Evolutionary conservation across 2,329 filamentous ascomycete genomes (phyloP), one percentile per base, ranked within the genome.

Genomic region (Leptographium wingfieldii): DNA sequence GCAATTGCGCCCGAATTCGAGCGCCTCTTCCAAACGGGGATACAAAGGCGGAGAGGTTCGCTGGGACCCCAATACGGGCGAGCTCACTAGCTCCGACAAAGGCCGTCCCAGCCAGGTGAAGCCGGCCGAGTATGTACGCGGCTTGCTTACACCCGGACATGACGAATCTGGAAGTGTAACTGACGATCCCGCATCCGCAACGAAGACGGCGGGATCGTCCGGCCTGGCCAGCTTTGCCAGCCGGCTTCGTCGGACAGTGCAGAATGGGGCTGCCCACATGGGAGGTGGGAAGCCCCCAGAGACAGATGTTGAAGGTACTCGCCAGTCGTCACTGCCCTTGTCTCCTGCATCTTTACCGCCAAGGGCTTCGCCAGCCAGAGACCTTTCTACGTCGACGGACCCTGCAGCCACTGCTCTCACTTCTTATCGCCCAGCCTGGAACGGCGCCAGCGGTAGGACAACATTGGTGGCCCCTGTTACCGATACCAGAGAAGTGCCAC

Each of bases 381-480:
- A 58, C 33, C 11, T 27, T 4, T 19, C 49, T 1, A 14, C 56
- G 5, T 33, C 63, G 3, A 64, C 63, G 2, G 71, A 72, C 65
- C 71, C 67, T 63, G 74, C 67, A 14, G 73, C 67, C 2, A 65
- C 67, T 27, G 70, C 70, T 64, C 66, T 73, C 66, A 64, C 69
- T 66, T 62, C 71, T 31, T 74, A 68, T 57, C 75, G 77, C 27
- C 82, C 84, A 5, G 77, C 84, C 60, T 91, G 88, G 88, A 85
- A 84, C 66, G 87, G 87, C 22, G 83, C 84, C 46, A 90, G 84
- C 68, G 88, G 88, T 33, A 81, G 87, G 64, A 78, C 79, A 51
- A 76, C 80, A 43, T 76, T 89, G 60, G 79, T 88, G 40, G 78
- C 79, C 53, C 84, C 86, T 3, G 79, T 89, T 46, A 79, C 76